Base-by-base conservation (phyloP, 2,329 filamentous ascomycete genomes). In the Talaromyces islandicus region DNA sequence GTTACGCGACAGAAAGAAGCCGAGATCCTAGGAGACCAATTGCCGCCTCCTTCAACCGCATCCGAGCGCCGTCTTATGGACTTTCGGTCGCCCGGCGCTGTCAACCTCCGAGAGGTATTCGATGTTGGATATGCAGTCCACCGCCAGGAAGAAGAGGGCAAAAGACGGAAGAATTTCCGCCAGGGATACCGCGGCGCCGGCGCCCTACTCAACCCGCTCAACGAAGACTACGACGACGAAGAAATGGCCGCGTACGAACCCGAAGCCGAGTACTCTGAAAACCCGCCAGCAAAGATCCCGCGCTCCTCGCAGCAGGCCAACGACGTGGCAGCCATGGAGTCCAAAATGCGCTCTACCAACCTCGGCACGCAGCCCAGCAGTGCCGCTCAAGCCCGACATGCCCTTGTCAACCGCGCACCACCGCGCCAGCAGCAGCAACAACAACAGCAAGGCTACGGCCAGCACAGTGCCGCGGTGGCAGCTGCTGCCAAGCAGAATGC, bases 121-220 rank as follows among this genome's bases (percentile, higher is more conserved):
- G 94, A 99, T 70, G 93, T 99, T 54, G 89, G 91, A n/a, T 99
- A 99, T 70, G 93, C 94, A 9, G 94, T 99, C 9, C 94, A 97
- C 73, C 83, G 94, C 53, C 92, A 97, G 75, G 94, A 97, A 75
- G 94, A 99, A 73, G 94, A 97, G 75, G 88, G 86, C 68, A 97
- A 97, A 78, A 87, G 92, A 58, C 86, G 91, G 64, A 96, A 95
- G 75, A 90, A 95, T 70, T 84, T 92, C 67, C 80, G 85, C 77
- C 81, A 92, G 81, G 84, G 89, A 68, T 80, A 88, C 78, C 73
- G 88, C 69, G 77, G 87, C 63, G 71, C 81, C 25, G 81, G 73
- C 52, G 64, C 73, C 12, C 65, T 77, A 7, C 80, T 89, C 60
- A 88, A 88, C 64, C 80, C 84, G 0, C 80, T 88, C 6, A 85